phyloP scores from a whole-genome alignment of 768 basidiomycete genomes.

The Tricholoma hemisulphureum region DNA sequence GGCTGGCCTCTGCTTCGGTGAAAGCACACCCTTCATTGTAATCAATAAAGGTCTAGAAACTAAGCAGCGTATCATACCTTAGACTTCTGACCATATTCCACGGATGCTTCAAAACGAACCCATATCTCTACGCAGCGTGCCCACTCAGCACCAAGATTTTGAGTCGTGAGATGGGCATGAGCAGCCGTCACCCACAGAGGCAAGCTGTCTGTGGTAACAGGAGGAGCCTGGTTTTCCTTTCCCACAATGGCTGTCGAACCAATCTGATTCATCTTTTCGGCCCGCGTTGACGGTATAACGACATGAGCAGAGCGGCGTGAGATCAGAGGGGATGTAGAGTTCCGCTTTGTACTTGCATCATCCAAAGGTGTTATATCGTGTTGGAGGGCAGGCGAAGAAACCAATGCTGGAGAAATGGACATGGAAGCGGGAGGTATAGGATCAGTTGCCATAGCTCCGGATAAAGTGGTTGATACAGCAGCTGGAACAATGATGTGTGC shows the following conservation, averaged over 20 bases:
- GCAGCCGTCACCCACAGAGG: constrained; percentile 1
- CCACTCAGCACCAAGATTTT: constrained; percentile 11
- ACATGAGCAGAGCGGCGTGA: neutral
- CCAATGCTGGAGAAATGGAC: neutral
- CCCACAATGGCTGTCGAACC: neutral
- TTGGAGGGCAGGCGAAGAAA: neutral
- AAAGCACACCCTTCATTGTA: neutral
- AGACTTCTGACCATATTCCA: neutral
- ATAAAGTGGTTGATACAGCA: neutral
- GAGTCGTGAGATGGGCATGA: constrained; percentile 5
- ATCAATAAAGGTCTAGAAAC: neutral
- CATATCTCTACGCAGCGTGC: constrained; percentile 6
- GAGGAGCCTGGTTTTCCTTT: constrained; percentile 7
- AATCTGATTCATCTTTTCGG: constrained; percentile 9
- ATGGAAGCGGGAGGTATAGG: neutral
- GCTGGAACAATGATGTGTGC: neutral
- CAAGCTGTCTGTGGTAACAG: neutral
- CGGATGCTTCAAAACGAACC: neutral
- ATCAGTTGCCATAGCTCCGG: neutral
- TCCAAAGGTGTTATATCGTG: neutral
- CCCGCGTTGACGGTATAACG: constrained; percentile 1
- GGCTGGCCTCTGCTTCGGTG: constrained; percentile 1
- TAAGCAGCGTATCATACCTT: neutral
- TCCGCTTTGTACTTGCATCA: neutral
- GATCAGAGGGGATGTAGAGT: neutral